Conservation (phyloP, 2,329 filamentous ascomycete species). For the Claviceps africana region DNA sequence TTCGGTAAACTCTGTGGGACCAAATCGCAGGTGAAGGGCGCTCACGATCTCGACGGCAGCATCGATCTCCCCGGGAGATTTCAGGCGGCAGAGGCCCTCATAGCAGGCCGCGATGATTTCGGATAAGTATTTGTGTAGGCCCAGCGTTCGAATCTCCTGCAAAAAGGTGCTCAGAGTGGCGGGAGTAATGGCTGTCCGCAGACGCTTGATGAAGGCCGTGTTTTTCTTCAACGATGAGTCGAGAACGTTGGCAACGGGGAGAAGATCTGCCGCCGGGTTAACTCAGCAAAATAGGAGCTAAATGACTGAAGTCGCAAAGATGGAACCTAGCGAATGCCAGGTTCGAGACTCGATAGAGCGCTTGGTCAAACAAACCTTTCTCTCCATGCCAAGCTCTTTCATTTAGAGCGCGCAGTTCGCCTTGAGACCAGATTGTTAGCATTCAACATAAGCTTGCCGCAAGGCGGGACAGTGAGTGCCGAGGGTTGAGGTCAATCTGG, state of each 20-base stretch:
- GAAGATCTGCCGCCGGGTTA: slow-evolving; percentile 45
- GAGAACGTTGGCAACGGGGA: slow-evolving; percentile 62
- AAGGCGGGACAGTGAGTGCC: neutral
- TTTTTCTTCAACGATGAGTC: slow-evolving; percentile 97
- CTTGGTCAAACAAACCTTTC: slow-evolving; percentile 43
- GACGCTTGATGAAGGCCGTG: slow-evolving; percentile 91
- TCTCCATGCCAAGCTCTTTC: slow-evolving; percentile 79
- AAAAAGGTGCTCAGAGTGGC: slow-evolving; percentile 72
- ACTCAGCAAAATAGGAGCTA: neutral
- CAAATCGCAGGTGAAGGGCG: slow-evolving; percentile 91
- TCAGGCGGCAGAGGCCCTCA: slow-evolving; percentile 83
- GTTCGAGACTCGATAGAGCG: slow-evolving; percentile 7
- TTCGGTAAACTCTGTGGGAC: slow-evolving; percentile 76
- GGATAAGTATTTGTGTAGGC: slow-evolving; percentile 89
- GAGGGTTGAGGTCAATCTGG: neutral
- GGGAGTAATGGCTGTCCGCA: slow-evolving; percentile 76
- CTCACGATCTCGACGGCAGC: slow-evolving; percentile 86
- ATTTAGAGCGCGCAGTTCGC: slow-evolving; percentile 83
- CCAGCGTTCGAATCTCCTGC: slow-evolving; percentile 78
- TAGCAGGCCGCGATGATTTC: slow-evolving; percentile 94
- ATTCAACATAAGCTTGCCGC: neutral
- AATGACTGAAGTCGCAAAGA: neutral
- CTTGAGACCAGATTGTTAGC: slow-evolving; percentile 30
- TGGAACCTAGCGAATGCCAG: slow-evolving; percentile 8
- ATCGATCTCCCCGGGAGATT: slow-evolving; percentile 80